A percentile compares a stretch with the other conserved stretches of the same genome.
These are phyloP conservation scores for Filobasidium uniguttulatum DNA, from an alignment of 1,284 basidiomycete genomes.

Conservation along the genomic window DNA sequence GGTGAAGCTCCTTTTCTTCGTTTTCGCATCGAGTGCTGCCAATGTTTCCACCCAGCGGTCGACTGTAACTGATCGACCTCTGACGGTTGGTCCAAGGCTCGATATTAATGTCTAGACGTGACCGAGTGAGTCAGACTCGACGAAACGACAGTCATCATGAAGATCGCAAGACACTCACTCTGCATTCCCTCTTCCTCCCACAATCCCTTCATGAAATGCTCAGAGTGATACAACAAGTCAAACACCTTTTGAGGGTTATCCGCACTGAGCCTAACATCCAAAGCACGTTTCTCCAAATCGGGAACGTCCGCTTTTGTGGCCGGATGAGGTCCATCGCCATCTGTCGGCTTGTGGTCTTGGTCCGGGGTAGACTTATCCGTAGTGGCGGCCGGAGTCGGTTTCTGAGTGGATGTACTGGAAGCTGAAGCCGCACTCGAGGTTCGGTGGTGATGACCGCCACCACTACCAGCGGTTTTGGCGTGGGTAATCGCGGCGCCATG, in stretches of 20 bases:
- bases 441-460: neutral
- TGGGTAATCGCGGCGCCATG: neutral
- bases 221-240: slow-evolving; percentile 16
- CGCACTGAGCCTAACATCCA: slow-evolving; percentile 13
- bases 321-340: slow-evolving; percentile 7
- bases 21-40: slow-evolving; percentile 7
- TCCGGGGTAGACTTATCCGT: neutral
- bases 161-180: too few species aligned
- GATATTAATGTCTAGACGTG: slow-evolving; percentile 14
- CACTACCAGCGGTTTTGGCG: neutral
- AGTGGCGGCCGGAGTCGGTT: neutral
- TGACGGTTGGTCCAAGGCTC: slow-evolving; percentile 10
- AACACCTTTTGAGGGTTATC: slow-evolving; percentile 19
- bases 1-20: slow-evolving; percentile 10
- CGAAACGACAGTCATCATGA: too few species aligned
- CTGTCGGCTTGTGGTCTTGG: neutral
- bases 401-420: neutral
- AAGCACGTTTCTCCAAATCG: slow-evolving; percentile 13
- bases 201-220: slow-evolving; percentile 13
- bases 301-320: slow-evolving; percentile 15
- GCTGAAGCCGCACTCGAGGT: neutral
- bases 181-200: slow-evolving; percentile 15
- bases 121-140: neutral
- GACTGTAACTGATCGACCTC: slow-evolving; percentile 11
- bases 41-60: slow-evolving; percentile 12